These are phyloP conservation scores for Breynia disticha DNA, from an alignment of 441 rosid genomes.

Conservation along the genomic window DNA sequence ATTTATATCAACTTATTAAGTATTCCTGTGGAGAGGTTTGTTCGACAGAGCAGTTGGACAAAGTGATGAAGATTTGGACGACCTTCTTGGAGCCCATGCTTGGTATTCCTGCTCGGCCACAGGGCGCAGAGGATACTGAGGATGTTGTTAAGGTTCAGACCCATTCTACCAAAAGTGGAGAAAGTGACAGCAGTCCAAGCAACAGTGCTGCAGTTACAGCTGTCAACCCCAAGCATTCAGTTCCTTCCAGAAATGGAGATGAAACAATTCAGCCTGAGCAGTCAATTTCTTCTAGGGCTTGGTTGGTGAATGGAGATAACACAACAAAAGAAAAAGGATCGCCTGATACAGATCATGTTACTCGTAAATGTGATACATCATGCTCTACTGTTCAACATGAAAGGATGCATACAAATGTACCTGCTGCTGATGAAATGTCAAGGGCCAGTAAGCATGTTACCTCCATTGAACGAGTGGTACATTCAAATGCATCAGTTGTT, in stretches of 20 bases:
- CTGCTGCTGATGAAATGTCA: constrained; percentile 42
- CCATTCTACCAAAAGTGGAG: constrained; percentile 41
- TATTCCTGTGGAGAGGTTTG: constrained; percentile 95
- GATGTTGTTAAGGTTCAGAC: constrained; percentile 61
- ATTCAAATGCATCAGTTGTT: constrained; percentile 32
- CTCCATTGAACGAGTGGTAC: constrained; percentile 35
- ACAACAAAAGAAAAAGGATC: constrained; percentile 44
- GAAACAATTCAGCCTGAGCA: constrained; percentile 48
- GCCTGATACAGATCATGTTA: constrained; percentile 30
- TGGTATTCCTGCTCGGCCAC: constrained; percentile 80
- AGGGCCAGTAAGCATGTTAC: constrained; percentile 44
- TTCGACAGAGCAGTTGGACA: constrained; percentile 83
- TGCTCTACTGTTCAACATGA: constrained; percentile 38
- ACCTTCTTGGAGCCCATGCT: constrained; percentile 81
- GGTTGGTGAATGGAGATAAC: constrained; percentile 46
- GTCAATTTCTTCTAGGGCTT: constrained; percentile 48
- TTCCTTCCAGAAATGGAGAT: constrained; percentile 51
- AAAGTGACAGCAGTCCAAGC: constrained; percentile 52
- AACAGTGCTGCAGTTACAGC: constrained; percentile 25
- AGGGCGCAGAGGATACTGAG: constrained; percentile 79
- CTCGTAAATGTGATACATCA: constrained; percentile 31
- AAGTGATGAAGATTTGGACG: constrained; percentile 91
- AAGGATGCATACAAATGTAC: constrained; percentile 31
- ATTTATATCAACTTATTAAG: constrained; percentile 87
- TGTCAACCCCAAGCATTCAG: constrained; percentile 39